These are phyloP conservation scores for Balakata baccata DNA, from an alignment of 345 rosid genomes.

Conservation along the genomic window DNA sequence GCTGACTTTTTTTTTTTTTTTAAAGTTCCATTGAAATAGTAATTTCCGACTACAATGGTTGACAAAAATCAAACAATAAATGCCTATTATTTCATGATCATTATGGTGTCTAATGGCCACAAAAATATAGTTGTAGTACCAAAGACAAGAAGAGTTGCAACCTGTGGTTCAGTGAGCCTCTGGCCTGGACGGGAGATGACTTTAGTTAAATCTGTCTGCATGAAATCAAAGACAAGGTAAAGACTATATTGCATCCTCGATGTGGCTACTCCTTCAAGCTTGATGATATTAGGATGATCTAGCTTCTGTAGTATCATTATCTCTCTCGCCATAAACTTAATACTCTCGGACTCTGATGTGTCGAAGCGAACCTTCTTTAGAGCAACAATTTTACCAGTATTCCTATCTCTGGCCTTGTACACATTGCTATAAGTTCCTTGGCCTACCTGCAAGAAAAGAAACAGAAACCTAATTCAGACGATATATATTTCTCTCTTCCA, in stretches of 20 bases:
- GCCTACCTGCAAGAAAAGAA: conserved; percentile 48
- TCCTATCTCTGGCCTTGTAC: conserved; percentile 75
- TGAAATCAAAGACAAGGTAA: conserved; percentile 71
- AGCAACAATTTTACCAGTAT: conserved; percentile 69
- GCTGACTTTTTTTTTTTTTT: too few relatives aligned
- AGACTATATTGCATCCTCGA: conserved; percentile 36
- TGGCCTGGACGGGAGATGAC: conserved; percentile 59
- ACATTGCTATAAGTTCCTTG: conserved; percentile 95
- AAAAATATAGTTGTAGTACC: neutral
- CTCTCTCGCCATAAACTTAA: conserved; percentile 93
- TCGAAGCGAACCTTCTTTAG: conserved; percentile 85
- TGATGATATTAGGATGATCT: conserved; percentile 78
- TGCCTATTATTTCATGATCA: too few relatives aligned
- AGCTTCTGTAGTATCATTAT: conserved; percentile 64
- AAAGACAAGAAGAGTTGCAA: conserved; percentile 6
- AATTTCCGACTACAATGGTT: too few relatives aligned
- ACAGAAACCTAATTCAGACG: neutral
- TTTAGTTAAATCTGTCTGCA: conserved; percentile 66
- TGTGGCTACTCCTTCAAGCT: conserved; percentile 77
- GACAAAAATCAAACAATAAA: too few relatives aligned
- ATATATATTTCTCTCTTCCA: neutral
- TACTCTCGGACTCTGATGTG: conserved; percentile 78
- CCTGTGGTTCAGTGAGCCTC: conserved; percentile 75
- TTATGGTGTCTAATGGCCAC: neutral
- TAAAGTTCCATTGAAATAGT: too few relatives aligned